Evolutionary conservation across 495 filamentous ascomycete species (phyloP).

Genomic region (Lophium mytilinum): DNA sequence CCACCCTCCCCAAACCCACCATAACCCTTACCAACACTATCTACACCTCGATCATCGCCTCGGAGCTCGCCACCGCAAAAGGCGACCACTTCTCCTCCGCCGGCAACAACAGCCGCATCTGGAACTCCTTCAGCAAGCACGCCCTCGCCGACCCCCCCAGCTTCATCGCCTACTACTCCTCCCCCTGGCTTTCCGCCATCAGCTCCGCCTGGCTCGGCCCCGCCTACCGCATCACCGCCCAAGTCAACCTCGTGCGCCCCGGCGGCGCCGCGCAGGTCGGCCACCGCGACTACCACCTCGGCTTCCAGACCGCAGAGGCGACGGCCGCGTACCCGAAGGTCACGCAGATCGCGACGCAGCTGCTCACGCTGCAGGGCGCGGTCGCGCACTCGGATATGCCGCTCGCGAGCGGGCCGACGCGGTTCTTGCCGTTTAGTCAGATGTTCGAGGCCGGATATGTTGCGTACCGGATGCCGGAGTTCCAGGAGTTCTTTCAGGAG

Average conservation of each 20-base stretch:
- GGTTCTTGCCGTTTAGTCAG: slow-evolving; percentile 49
- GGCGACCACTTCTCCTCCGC: slow-evolving; percentile 49
- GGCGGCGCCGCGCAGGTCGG: slow-evolving; percentile 42
- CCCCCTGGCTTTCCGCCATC: slow-evolving; percentile 43
- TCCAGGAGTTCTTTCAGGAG: slow-evolving; percentile 41
- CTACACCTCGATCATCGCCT: slow-evolving; percentile 40
- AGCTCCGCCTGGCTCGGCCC: slow-evolving; percentile 46
- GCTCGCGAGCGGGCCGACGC: slow-evolving; percentile 42
- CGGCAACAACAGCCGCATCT: slow-evolving; percentile 46
- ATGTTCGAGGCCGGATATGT: slow-evolving; percentile 43
- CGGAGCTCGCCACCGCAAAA: slow-evolving; percentile 31
- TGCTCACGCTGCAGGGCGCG: slow-evolving; percentile 49
- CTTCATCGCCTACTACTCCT: slow-evolving; percentile 47
- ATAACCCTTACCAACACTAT: slow-evolving; percentile 38
- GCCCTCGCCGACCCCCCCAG: slow-evolving; percentile 37
- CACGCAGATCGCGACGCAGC: slow-evolving; percentile 40
- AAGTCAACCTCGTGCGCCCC: slow-evolving; percentile 50
- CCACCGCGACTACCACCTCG: slow-evolving; percentile 54
- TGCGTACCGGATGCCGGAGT: slow-evolving; percentile 42
- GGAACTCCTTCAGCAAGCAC: slow-evolving; percentile 53
- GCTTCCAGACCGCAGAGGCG: slow-evolving; percentile 40
- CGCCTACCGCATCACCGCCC: slow-evolving; percentile 44
- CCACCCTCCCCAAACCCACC: slow-evolving; percentile 36
- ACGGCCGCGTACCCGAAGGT: slow-evolving; percentile 36
- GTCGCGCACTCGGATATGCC: slow-evolving; percentile 53